phyloP scores from a whole-genome alignment of 345 rosid species.

The Eutrema japonicum region DNA sequence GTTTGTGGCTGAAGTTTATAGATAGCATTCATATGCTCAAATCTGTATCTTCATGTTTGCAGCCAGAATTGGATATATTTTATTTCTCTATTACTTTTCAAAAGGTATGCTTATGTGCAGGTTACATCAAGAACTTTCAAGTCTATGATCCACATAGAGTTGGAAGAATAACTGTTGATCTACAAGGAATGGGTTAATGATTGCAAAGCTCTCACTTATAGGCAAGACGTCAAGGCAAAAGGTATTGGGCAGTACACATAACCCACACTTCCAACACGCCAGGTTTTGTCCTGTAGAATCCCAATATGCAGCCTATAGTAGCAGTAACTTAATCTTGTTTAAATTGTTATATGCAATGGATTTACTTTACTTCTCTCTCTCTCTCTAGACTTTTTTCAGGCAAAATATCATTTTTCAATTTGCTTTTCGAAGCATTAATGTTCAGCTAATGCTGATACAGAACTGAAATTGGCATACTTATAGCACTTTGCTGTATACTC shows the following conservation, averaged over 20 bases:
- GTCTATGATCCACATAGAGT: slow-evolving; percentile 85
- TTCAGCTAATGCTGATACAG: neutral
- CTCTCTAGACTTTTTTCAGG: neutral
- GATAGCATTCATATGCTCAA: slow-evolving; percentile 5
- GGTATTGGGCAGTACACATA: slow-evolving; percentile 65
- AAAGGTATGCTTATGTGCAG: slow-evolving; percentile 40
- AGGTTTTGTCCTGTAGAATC: slow-evolving; percentile 49
- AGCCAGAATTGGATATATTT: neutral
- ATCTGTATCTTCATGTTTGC: neutral
- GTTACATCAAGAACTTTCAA: slow-evolving; percentile 72
- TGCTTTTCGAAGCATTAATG: no score
- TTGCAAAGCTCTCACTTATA: slow-evolving; percentile 77
- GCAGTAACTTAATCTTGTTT: slow-evolving; percentile 3
- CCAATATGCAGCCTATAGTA: neutral
- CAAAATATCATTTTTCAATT: no score
- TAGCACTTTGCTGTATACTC: neutral
- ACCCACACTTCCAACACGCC: slow-evolving; percentile 80
- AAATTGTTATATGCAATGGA: slow-evolving; percentile 63
- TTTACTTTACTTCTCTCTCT: slow-evolving; percentile 42
- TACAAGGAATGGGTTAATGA: slow-evolving; percentile 87
- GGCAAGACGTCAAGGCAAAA: slow-evolving; percentile 87
- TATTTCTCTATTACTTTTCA: neutral
- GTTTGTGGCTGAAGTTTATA: neutral
- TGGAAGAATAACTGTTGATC: slow-evolving; percentile 81
- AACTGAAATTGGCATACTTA: neutral